These are phyloP conservation scores for Taphrina pruni DNA, from an alignment of 1,139 yeast genomes.

Conservation along the genomic window DNA sequence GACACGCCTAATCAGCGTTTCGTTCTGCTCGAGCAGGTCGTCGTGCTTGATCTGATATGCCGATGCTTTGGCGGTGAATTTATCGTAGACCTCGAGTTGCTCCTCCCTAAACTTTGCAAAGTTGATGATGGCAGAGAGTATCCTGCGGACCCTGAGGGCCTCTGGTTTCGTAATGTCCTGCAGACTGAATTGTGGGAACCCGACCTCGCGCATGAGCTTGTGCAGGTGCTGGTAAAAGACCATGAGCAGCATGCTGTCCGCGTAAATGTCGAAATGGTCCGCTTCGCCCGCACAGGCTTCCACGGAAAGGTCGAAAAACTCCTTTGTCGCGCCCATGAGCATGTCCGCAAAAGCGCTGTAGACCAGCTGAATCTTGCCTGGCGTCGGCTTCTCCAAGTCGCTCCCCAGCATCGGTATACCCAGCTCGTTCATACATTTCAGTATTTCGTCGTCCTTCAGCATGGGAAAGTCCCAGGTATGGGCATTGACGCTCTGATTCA, in stretches of 20 bases:
- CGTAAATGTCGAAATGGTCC: conserved; percentile 41
- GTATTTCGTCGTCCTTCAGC: conserved; percentile 36
- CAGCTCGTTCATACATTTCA: conserved; percentile 42
- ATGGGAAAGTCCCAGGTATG: conserved; percentile 34
- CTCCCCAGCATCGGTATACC: conserved; percentile 70
- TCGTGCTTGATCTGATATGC: conserved; percentile 44
- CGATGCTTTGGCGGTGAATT: conserved; percentile 64
- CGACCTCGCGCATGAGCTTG: conserved; percentile 58
- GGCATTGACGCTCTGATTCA: conserved; percentile 4
- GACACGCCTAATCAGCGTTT: conserved; percentile 47
- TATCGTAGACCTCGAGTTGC: conserved; percentile 71
- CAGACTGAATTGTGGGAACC: conserved; percentile 75
- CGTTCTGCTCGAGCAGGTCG: conserved; percentile 31
- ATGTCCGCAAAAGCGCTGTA: conserved; percentile 75
- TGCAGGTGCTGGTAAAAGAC: conserved; percentile 42
- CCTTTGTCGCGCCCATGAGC: conserved; percentile 67
- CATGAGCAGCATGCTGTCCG: conserved; percentile 41
- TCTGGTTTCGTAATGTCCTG: conserved; percentile 78
- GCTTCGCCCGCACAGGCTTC: conserved; percentile 45
- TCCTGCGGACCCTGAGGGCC: conserved; percentile 64
- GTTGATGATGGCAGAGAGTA: conserved; percentile 82
- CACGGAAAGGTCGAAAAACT: conserved; percentile 53
- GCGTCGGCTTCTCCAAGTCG: conserved; percentile 67
- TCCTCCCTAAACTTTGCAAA: conserved; percentile 85
- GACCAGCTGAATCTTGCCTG: conserved; percentile 65